Percentiles rank a stretch among this genome's conserved stretches.
phyloP scores from a whole-genome alignment of 2,329 filamentous ascomycete genomes.

The Trichoderma sp. region DNA sequence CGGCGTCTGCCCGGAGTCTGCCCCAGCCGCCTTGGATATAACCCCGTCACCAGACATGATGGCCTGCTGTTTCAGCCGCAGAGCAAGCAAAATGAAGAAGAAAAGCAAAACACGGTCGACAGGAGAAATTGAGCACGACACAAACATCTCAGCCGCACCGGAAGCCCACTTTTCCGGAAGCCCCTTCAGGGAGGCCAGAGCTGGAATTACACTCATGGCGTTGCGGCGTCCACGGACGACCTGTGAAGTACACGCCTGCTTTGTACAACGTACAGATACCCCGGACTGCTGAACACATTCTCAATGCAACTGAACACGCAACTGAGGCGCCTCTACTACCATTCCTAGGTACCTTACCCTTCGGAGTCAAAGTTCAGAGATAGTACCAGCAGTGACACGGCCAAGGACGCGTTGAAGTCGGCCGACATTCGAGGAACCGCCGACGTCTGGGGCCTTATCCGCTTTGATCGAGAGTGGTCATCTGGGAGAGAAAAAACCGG shows the following conservation, averaged over 20 bases:
- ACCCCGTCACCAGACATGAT: neutral
- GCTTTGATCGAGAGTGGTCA: neutral
- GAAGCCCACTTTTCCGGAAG: slow-evolving; percentile 2
- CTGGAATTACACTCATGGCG: neutral
- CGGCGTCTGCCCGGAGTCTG: neutral
- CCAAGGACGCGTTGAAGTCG: neutral
- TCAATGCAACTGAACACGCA: neutral
- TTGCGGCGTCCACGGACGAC: neutral
- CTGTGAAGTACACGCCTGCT: neutral
- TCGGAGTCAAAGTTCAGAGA: neutral
- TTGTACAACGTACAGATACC: neutral
- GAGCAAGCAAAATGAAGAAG: neutral
- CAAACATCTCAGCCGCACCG: slow-evolving; percentile 19
- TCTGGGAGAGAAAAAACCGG: neutral
- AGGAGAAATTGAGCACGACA: slow-evolving; percentile 1
- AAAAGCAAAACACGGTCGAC: neutral
- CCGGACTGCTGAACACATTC: neutral
- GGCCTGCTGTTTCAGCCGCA: slow-evolving; percentile 15
- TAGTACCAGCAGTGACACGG: neutral
- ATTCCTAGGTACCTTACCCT: neutral
- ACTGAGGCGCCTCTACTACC: neutral
- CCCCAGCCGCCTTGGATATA: neutral
- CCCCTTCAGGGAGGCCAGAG: neutral
- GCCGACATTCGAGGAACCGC: slow-evolving; percentile 1
- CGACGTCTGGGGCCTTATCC: neutral